Conservation (phyloP, 768 basidiomycete species). For the Strobilomyces confusus region DNA sequence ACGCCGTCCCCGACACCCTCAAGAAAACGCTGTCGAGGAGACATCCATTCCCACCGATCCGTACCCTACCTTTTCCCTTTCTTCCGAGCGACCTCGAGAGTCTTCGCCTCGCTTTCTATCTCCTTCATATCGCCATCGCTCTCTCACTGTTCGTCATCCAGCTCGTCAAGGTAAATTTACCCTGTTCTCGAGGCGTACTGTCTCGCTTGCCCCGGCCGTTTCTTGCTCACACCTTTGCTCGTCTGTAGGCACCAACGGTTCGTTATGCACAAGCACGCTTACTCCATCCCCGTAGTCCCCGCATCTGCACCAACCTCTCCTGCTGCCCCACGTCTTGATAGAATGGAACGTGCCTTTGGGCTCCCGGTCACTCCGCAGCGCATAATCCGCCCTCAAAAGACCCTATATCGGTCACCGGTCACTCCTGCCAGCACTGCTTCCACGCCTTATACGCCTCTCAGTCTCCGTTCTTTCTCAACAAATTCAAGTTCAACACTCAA, state of each 20-base stretch:
- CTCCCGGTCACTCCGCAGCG: constrained; percentile 67
- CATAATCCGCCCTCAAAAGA: constrained; percentile 41
- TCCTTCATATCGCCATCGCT: constrained; percentile 25
- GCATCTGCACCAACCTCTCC: constrained; percentile 45
- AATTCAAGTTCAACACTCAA: constrained; percentile 50
- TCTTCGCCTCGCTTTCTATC: constrained; percentile 20
- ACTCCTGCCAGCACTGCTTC: constrained; percentile 51
- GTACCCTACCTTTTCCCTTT: constrained; percentile 12
- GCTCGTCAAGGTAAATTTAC: constrained; percentile 21
- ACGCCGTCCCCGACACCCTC: constrained; percentile 11
- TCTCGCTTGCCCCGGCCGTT: background rate
- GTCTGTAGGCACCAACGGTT: constrained; percentile 12
- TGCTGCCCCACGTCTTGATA: constrained; percentile 34
- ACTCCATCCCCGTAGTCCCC: constrained; percentile 31
- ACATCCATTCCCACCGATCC: constrained; percentile 11
- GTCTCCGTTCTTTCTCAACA: constrained; percentile 57
- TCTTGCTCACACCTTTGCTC: constrained; percentile 9
- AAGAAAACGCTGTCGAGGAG: constrained; percentile 12
- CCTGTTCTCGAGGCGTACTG: background rate
- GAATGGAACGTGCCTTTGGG: constrained; percentile 26
- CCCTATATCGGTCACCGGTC: constrained; percentile 51
- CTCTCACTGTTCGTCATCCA: constrained; percentile 12
- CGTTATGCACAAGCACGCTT: constrained; percentile 29
- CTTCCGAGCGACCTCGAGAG: constrained; percentile 21
- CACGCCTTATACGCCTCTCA: constrained; percentile 67